Evolutionary conservation across 2,329 filamentous ascomycete genomes (phyloP), one percentile per base, ranked within the genome.

Genomic region (Lojkania enalia): DNA sequence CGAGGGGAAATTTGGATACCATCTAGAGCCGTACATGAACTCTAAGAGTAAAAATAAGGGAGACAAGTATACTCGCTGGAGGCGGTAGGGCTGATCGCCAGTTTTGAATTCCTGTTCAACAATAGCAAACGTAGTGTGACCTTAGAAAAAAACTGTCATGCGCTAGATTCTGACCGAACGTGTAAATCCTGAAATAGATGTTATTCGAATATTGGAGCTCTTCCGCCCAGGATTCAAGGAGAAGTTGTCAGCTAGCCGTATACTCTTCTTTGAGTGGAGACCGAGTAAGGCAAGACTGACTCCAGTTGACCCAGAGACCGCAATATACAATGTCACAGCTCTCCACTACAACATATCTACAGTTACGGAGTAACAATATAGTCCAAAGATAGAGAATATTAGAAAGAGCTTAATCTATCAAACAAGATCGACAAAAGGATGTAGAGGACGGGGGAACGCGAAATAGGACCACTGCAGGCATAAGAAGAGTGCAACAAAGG

Each of bases 221-320:
- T n/a, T n/a, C n/a, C n/a, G n/a, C n/a, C n/a, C n/a, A 11, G 16
- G 15, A 11, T 33, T 16, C 9, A 11, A 27, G 11, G 20, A 12
- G 30, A 11, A 4, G 19, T 32, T 18, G 23, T 45, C 48, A 54
- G 3, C 25, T 35, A 25, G 36, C 37, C 18, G 45, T 38, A 14
- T 49, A 54, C 6, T 41, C 16, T 19, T 49, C 35, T 18, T 20
- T n/a, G 51, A 49, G 16, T 54, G 51, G 27, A 54, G 44, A 13
- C 51, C 51, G 2, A 54, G 23, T 37, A 51, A 29, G 27, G 47
- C 45, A 13, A 14, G 15, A 42, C 38, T 9, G 11, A 42, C 44
- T 27, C 33, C 38, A 42, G 18, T 42, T 38, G 7, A 38, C 38
- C 44, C 44, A 46, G 14, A 40, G 35, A 5, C 42, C 42, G 21